phyloP scores from a whole-genome alignment of 306 rosid genomes.

The Gillenia trifoliata region DNA sequence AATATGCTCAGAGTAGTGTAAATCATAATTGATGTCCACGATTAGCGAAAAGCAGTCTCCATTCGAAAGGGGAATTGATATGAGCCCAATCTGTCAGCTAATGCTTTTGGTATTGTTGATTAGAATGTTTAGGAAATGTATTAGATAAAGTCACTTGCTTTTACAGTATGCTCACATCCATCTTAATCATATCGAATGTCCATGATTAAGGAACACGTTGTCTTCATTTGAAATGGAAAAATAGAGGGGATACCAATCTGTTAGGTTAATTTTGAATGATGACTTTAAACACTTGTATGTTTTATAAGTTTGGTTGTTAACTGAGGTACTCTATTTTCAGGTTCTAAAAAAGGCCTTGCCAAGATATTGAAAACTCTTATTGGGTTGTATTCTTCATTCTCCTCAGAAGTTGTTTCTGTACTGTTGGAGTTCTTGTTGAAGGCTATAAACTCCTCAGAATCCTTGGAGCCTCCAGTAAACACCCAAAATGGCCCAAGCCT shows the following conservation, averaged over 20 bases:
- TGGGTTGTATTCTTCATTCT: conserved; percentile 61
- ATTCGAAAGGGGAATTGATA: no score
- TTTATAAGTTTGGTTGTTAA: conserved; percentile 13
- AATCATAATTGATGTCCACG: neutral
- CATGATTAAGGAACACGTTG: no score
- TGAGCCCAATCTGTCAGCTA: no score
- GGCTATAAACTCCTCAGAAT: conserved; percentile 42
- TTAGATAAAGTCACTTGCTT: neutral
- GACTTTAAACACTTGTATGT: neutral
- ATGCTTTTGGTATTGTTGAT: neutral
- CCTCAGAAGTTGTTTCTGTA: conserved; percentile 65
- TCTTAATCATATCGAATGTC: neutral
- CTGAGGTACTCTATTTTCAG: conserved; percentile 40
- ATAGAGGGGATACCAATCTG: neutral
- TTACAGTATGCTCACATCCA: neutral
- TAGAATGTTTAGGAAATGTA: neutral
- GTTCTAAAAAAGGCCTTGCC: conserved; percentile 46
- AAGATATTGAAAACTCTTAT: conserved; percentile 57
- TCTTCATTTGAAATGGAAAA: no score
- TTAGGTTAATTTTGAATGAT: no score
- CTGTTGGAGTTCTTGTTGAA: conserved; percentile 61
- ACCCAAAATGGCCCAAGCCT: conserved; percentile 22
- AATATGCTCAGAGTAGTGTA: neutral
- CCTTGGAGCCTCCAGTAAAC: conserved; percentile 29
- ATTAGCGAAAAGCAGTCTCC: neutral